phyloP scores from a whole-genome alignment of 2,329 filamentous ascomycete species.

The Aureobasidium sp. region DNA sequence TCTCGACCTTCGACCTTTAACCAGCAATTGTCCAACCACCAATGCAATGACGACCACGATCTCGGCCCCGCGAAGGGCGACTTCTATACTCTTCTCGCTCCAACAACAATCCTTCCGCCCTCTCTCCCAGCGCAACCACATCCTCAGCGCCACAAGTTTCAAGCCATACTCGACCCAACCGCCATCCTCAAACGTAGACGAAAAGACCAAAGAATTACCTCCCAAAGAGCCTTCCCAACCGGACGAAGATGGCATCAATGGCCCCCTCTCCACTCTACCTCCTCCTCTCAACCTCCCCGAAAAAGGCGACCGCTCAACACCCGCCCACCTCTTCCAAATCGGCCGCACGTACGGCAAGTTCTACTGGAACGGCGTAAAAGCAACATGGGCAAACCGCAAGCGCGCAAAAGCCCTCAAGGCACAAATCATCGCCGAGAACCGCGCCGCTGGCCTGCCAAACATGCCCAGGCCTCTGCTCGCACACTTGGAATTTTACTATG shows the following conservation, averaged over 20 bases:
- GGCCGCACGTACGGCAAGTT: slow-evolving; percentile 75
- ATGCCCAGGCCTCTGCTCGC: slow-evolving; percentile 3
- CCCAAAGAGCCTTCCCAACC: not conserved
- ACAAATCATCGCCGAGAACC: not conserved
- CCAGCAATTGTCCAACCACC: not conserved
- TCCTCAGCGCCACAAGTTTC: not conserved
- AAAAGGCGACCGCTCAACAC: slow-evolving; percentile 37
- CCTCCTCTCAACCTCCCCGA: slow-evolving; percentile 61
- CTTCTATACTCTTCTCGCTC: not conserved
- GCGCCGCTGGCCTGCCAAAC: not conserved
- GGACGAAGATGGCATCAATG: slow-evolving; percentile 50
- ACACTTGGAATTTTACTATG: slow-evolving; percentile 4
- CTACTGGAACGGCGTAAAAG: slow-evolving; percentile 79
- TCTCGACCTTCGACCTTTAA: not conserved
- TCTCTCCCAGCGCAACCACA: not conserved
- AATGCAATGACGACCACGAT: slow-evolving; percentile 14
- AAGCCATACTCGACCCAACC: slow-evolving; percentile 3
- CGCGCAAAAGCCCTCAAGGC: slow-evolving; percentile 24
- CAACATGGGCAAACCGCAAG: slow-evolving; percentile 61
- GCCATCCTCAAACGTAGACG: slow-evolving; percentile 2
- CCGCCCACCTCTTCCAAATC: slow-evolving; percentile 51
- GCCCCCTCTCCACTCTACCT: slow-evolving; percentile 65
- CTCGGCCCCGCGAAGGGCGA: not conserved
- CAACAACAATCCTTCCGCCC: not conserved
- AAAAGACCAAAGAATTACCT: not conserved